Evolutionary conservation across 2,329 filamentous ascomycete genomes (phyloP).

Genomic region (Tricladium varicosporioides): DNA sequence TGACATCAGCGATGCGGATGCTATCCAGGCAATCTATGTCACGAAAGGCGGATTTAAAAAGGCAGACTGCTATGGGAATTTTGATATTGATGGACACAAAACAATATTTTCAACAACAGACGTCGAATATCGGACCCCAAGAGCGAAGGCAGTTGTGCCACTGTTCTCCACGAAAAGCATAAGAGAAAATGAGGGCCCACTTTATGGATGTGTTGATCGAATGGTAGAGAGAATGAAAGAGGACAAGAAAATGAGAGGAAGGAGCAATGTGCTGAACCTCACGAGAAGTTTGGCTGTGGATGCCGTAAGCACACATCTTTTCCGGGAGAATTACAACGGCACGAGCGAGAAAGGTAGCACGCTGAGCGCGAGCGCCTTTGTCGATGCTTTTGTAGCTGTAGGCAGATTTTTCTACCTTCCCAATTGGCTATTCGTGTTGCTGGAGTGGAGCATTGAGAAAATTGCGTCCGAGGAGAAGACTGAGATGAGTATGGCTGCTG

Average conservation of each 20-base stretch:
- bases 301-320: slow-evolving; percentile 52
- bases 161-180: slow-evolving; percentile 49
- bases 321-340: slow-evolving; percentile 49
- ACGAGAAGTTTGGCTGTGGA: slow-evolving; percentile 51
- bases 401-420: slow-evolving; percentile 54
- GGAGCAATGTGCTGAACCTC: slow-evolving; percentile 49
- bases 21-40: slow-evolving; percentile 47
- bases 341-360: slow-evolving; percentile 28
- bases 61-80: slow-evolving; percentile 50
- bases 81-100: slow-evolving; percentile 53
- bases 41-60: slow-evolving; percentile 53
- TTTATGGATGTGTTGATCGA: slow-evolving; percentile 41
- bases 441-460: slow-evolving; percentile 37
- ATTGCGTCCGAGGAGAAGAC: slow-evolving; percentile 36
- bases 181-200: slow-evolving; percentile 36
- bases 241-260: slow-evolving; percentile 27
- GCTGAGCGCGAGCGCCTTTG: slow-evolving; percentile 47
- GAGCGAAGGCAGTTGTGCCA: slow-evolving; percentile 49
- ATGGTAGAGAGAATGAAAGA: slow-evolving; percentile 43
- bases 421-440: slow-evolving; percentile 37
- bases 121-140: slow-evolving; percentile 38
- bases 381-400: slow-evolving; percentile 53
- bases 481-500: slow-evolving; percentile 34
- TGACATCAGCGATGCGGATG: slow-evolving; percentile 34
- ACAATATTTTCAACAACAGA: slow-evolving; percentile 52